A percentile compares a stretch with the other conserved stretches of the same genome.
Conservation (phyloP, 2,329 filamentous ascomycete genomes). For the Boeremia lycopersici region DNA sequence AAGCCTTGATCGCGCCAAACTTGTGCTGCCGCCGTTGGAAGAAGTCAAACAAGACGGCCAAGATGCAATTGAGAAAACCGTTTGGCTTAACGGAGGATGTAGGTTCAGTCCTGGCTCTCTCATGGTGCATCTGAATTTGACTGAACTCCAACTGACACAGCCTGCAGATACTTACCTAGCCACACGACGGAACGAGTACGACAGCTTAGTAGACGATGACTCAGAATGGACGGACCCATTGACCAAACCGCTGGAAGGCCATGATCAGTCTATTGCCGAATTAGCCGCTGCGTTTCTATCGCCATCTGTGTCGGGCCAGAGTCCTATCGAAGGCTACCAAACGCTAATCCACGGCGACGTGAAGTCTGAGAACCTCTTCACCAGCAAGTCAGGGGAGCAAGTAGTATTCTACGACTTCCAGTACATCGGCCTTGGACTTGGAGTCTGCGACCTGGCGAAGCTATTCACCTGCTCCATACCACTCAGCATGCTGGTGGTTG, state of each 20-base stretch:
- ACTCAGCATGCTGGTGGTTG: constrained; percentile 54
- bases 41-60: constrained; percentile 51
- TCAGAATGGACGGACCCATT: constrained; percentile 63
- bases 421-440: constrained; percentile 68
- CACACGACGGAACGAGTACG: constrained; percentile 65
- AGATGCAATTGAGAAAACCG: constrained; percentile 17
- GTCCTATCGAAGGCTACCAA: constrained; percentile 51
- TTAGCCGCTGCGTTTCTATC: constrained; percentile 59
- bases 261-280: constrained; percentile 55
- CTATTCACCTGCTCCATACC: constrained; percentile 71
- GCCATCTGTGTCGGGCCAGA: constrained; percentile 42
- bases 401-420: constrained; percentile 74
- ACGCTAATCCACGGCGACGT: constrained; percentile 72
- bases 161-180: constrained; percentile 65
- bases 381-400: constrained; percentile 53
- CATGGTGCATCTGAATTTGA: no score
- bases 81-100: constrained; percentile 70
- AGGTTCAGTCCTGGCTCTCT: neutral
- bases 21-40: constrained; percentile 62
- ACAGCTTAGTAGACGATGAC: constrained; percentile 48
- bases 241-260: constrained; percentile 45
- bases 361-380: constrained; percentile 72
- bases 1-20: constrained; percentile 37
- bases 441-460: constrained; percentile 70
- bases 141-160: neutral